Conservation (phyloP, 352 stramenopile species). For the Pythium rishiriense region DNA sequence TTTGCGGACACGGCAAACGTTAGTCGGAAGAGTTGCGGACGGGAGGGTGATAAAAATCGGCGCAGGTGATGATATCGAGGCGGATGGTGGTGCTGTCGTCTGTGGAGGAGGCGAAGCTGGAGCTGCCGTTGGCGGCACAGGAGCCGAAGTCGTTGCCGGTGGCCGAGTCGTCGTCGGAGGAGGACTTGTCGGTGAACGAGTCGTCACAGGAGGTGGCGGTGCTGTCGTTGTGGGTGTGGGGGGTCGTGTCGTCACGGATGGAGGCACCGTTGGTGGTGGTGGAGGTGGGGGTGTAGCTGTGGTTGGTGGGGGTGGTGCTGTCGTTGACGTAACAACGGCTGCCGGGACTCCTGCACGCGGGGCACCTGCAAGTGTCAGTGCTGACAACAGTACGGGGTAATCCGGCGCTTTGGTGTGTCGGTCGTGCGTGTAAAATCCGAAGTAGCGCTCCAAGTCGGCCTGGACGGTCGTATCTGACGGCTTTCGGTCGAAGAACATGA, state of each 20-base stretch:
- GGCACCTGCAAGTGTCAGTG: slow-evolving; percentile 3
- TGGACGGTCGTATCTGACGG: slow-evolving; percentile 50
- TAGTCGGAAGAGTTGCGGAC: not conserved
- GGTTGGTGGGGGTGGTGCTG: slow-evolving; percentile 11
- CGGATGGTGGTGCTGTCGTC: not conserved
- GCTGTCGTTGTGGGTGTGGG: slow-evolving; percentile 6
- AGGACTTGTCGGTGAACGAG: slow-evolving; percentile 4
- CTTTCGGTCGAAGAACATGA: slow-evolving; percentile 75
- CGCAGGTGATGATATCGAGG: not conserved
- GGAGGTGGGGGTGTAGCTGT: slow-evolving; percentile 8
- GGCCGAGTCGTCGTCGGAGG: slow-evolving; percentile 8
- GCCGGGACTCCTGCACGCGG: slow-evolving; percentile 6
- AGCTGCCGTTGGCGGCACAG: not conserved
- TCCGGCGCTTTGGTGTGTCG: slow-evolving; percentile 36
- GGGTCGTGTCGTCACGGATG: slow-evolving; percentile 8
- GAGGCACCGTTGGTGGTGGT: slow-evolving; percentile 1
- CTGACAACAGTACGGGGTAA: slow-evolving; percentile 38
- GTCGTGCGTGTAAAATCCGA: slow-evolving; percentile 67
- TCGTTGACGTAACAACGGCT: slow-evolving; percentile 1
- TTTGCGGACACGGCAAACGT: slow-evolving; percentile 28
- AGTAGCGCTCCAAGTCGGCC: slow-evolving; percentile 63
- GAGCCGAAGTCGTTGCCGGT: not conserved
- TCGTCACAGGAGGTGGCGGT: slow-evolving; percentile 6
- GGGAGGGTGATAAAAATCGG: slow-evolving; percentile 13
- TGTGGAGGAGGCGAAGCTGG: slow-evolving; percentile 12